These are phyloP conservation scores for Mortierella sp. DNA, from an alignment of 371 early-diverging fungal species.

Conservation along the genomic window DNA sequence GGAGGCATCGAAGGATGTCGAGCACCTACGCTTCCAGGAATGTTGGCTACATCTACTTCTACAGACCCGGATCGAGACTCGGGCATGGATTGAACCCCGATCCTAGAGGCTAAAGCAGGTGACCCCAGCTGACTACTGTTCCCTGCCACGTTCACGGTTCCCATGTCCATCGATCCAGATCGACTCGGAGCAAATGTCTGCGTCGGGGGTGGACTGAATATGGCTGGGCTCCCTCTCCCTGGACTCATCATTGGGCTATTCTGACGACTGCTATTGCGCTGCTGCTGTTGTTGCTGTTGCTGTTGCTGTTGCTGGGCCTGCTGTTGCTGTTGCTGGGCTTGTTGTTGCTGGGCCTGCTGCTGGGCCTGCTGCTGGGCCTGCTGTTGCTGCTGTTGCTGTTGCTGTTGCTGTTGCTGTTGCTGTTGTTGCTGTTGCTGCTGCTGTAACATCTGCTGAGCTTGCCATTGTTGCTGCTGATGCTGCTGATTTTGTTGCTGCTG, in stretches of 20 bases:
- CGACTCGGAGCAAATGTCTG: constrained; percentile 30
- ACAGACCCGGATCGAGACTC: constrained; percentile 46
- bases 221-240: constrained; percentile 37
- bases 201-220: constrained; percentile 43
- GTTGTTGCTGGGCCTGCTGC: constrained; percentile 19
- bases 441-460: constrained; percentile 22
- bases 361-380: constrained; percentile 17
- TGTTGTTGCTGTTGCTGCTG: constrained; percentile 34
- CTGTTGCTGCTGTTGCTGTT: constrained; percentile 17
- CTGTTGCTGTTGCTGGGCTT: constrained; percentile 18
- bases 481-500: constrained; percentile 19
- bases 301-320: constrained; percentile 35
- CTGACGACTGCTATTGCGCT: constrained; percentile 32
- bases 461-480: constrained; percentile 19
- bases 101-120: constrained; percentile 22
- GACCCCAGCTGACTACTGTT: constrained; percentile 35
- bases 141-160: constrained; percentile 12
- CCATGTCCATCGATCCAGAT: constrained; percentile 40
- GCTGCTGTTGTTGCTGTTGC: constrained; percentile 30
- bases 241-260: constrained; percentile 53
- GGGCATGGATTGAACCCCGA: constrained; percentile 22
- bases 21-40: no score
- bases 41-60: constrained; percentile 7
- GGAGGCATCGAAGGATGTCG: no score
- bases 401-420: constrained; percentile 15